A percentile compares a stretch with the other conserved stretches of the same genome.
phyloP scores from a whole-genome alignment of 257 asterid species.

The Thymus quinquecostatus region DNA sequence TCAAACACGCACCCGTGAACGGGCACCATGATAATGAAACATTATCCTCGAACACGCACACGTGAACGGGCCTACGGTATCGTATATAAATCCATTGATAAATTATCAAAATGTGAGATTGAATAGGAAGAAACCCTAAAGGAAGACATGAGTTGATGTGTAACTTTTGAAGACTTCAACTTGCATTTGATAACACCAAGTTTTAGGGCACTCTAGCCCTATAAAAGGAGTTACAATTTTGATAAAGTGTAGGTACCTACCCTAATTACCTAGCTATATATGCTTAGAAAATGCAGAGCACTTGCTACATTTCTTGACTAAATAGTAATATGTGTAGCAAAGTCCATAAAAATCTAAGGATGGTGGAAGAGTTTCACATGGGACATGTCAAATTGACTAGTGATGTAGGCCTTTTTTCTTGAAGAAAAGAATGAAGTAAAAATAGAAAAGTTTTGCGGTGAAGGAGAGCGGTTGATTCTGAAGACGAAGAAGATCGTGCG shows the following conservation, averaged over 20 bases:
- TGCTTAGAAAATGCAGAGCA: constrained; percentile 24
- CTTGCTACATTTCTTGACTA: constrained; percentile 36
- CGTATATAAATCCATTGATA: no score
- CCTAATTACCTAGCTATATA: constrained; percentile 18
- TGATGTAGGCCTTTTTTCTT: constrained; percentile 13
- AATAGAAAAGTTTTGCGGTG: no score
- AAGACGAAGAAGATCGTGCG: no score
- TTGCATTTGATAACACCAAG: neutral
- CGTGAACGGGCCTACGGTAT: constrained; percentile 26
- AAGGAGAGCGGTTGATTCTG: no score
- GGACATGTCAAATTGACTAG: constrained; percentile 19
- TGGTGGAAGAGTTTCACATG: constrained; percentile 47
- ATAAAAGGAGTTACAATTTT: neutral
- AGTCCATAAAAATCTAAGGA: constrained; percentile 6
- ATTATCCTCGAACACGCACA: constrained; percentile 25
- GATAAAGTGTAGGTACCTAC: neutral
- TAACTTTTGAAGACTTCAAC: constrained; percentile 8
- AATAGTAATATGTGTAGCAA: constrained; percentile 16
- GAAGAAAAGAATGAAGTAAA: neutral
- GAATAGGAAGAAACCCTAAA: neutral
- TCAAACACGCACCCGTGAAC: constrained; percentile 37
- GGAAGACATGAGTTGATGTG: constrained; percentile 18
- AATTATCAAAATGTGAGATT: neutral
- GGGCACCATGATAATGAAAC: neutral
- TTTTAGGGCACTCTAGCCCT: constrained; percentile 18